phyloP scores from a whole-genome alignment of 768 basidiomycete genomes.

The Imleria badia region DNA sequence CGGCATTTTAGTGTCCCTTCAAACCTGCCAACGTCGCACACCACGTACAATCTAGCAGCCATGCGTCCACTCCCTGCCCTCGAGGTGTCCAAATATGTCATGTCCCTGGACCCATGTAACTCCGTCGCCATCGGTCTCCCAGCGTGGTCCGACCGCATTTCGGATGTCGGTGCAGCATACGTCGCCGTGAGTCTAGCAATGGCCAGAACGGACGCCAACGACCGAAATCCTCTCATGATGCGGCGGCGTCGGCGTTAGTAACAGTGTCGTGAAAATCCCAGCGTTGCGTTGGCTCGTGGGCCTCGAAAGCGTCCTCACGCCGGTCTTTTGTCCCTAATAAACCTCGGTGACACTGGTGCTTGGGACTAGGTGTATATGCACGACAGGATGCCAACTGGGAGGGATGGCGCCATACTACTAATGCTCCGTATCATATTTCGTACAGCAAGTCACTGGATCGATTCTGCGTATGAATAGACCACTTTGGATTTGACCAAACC shows the following conservation, averaged over 20 bases:
- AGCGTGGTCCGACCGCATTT: neutral
- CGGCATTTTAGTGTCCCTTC: neutral
- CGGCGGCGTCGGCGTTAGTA: neutral
- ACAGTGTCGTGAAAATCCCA: neutral
- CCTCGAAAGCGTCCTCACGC: neutral
- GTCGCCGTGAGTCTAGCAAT: constrained; percentile 3
- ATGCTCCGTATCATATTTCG: neutral
- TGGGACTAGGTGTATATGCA: constrained; percentile 15
- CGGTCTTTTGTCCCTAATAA: constrained; percentile 1
- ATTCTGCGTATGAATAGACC: neutral
- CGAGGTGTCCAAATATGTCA: constrained; percentile 6
- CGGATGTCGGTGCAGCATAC: constrained; percentile 12
- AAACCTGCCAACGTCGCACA: neutral
- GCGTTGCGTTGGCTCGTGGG: neutral
- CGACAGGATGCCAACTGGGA: neutral
- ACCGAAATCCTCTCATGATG: constrained; percentile 3
- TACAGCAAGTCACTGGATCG: constrained; percentile 12
- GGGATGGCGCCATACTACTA: neutral
- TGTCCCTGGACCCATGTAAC: constrained; percentile 6
- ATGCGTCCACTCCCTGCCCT: neutral
- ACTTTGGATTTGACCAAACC: neutral
- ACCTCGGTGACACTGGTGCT: constrained; percentile 3
- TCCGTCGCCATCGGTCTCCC: constrained; percentile 15
- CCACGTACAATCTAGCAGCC: constrained; percentile 12
- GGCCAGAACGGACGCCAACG: constrained; percentile 1